Conservation (phyloP, 371 early-diverging fungal species). For the Mortierella sp. region DNA sequence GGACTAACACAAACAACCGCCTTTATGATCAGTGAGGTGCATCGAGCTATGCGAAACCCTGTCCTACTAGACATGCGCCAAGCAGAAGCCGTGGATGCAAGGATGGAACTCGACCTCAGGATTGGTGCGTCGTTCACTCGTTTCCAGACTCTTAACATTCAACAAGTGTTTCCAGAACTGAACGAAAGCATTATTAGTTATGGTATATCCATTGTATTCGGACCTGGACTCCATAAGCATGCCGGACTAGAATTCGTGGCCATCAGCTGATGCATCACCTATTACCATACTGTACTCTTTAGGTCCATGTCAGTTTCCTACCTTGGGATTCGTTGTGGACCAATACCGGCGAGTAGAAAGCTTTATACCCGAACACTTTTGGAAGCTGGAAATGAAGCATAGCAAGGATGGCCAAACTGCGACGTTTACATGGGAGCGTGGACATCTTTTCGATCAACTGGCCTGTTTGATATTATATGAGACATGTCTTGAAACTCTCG, state of each 20-base stretch:
- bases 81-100: slow-evolving; percentile 91
- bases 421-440: slow-evolving; percentile 81
- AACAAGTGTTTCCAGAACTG: slow-evolving; percentile 61
- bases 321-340: slow-evolving; percentile 99
- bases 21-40: slow-evolving; percentile 70
- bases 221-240: no score
- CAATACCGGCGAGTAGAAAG: slow-evolving; percentile 79
- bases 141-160: slow-evolving; percentile 87
- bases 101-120: slow-evolving; percentile 96
- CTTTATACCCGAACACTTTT: slow-evolving; percentile 95
- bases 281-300: slow-evolving; percentile 1
- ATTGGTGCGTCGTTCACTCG: slow-evolving; percentile 98
- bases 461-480: slow-evolving; percentile 79
- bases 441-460: slow-evolving; percentile 81
- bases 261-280: no score
- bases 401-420: slow-evolving; percentile 58
- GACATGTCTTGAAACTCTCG: slow-evolving; percentile 66
- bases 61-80: slow-evolving; percentile 76
- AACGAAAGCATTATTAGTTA: slow-evolving; percentile 81
- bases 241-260: no score
- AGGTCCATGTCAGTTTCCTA: slow-evolving; percentile 99
- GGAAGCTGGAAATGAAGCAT: slow-evolving; percentile 84
- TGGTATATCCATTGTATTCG: slow-evolving; percentile 63
- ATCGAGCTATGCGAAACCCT: slow-evolving; percentile 83
- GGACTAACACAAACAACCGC: background rate